Evolutionary conservation across 495 filamentous ascomycete genomes (phyloP), one percentile per base, ranked within the genome.

Genomic region (Penicillium goetzii): DNA sequence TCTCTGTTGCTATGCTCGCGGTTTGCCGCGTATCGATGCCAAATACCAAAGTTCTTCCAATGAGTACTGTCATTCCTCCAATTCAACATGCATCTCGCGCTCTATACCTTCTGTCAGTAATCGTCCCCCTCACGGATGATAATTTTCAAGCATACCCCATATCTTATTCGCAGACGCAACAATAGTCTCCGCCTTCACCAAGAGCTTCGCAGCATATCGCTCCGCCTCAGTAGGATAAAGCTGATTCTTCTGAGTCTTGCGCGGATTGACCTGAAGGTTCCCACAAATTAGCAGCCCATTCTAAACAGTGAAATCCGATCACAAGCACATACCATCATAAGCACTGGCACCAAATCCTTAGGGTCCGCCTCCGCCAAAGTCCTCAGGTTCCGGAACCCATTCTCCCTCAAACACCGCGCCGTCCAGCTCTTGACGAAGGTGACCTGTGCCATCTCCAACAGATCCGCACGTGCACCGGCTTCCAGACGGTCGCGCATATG

Each of bases 351-450:
- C 51, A 93, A 71, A 60, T 90, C 89, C 55, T 85, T 84, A 0
- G 87, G 81, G 49, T 89, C 82, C 0, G 89, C 87, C 58, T 86
- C 88, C 1, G 91, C 89, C 34, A 94, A 77, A 0, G 84, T 81
- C 40, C 85, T 84, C 52, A 93, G 74, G 23, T 84, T 89, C 63
- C 83, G 87, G 67, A 89, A 86, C 0, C 91, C 91, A 74, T 90
- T 92, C 40, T 93, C 91, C 76, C 89, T 86, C 58, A 95, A 88
- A 4, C 92, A 74, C 6, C 90, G 78, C 56, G 91, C 91, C 0
- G 90, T 93, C 60, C 86, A 86, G 62, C 89, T 90, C 72, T 95
- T 93, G 47, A 94, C 84, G 63, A 85, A 92, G 0, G 89, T 89
- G 19, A 94, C 85, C 74, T 91, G 86, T 0, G 90, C 84, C 66